A percentile compares a stretch with the other conserved stretches of the same genome.
Conservation (phyloP, 2,329 filamentous ascomycete species). For the Daldinia sp. region DNA sequence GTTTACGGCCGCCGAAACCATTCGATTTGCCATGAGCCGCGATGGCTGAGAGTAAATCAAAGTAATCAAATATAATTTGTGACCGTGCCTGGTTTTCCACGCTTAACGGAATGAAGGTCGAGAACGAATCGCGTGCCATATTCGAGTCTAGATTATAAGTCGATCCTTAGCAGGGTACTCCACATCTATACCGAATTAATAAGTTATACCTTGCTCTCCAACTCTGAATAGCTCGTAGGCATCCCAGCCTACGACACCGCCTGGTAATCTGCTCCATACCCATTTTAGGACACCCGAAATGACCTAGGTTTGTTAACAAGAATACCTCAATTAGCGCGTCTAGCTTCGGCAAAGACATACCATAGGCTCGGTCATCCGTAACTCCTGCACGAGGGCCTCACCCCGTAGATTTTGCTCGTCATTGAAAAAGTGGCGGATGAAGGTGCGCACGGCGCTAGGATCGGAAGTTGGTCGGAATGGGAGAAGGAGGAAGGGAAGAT, state of each 20-base stretch:
- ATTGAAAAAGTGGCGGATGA: slow-evolving; percentile 93
- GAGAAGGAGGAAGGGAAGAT: slow-evolving; percentile 91
- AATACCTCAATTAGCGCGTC: neutral
- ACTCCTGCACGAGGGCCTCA: slow-evolving; percentile 81
- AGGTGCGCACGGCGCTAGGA: slow-evolving; percentile 89
- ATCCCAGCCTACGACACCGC: slow-evolving; percentile 96
- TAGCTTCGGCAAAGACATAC: slow-evolving; percentile 63
- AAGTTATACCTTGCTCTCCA: slow-evolving; percentile 83
- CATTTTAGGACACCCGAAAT: slow-evolving; percentile 95
- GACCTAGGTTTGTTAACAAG: slow-evolving; percentile 67
- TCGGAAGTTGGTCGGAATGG: slow-evolving; percentile 95
- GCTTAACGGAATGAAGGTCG: slow-evolving; percentile 94
- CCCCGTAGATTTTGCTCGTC: slow-evolving; percentile 73
- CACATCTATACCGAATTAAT: slow-evolving; percentile 10
- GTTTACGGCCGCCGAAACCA: slow-evolving; percentile 90
- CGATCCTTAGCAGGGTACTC: slow-evolving; percentile 24
- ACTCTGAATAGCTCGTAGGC: slow-evolving; percentile 96
- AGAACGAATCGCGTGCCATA: slow-evolving; percentile 91
- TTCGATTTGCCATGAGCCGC: slow-evolving; percentile 95
- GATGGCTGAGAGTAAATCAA: slow-evolving; percentile 90
- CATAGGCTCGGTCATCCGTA: slow-evolving; percentile 94
- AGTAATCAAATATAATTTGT: slow-evolving; percentile 95
- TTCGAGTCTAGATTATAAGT: slow-evolving; percentile 77
- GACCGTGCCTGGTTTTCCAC: slow-evolving; percentile 87
- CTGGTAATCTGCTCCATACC: slow-evolving; percentile 95